Evolutionary conservation across 2,329 filamentous ascomycete genomes (phyloP), one percentile per base, ranked within the genome.

Genomic region (Fusarium protoensiforme): DNA sequence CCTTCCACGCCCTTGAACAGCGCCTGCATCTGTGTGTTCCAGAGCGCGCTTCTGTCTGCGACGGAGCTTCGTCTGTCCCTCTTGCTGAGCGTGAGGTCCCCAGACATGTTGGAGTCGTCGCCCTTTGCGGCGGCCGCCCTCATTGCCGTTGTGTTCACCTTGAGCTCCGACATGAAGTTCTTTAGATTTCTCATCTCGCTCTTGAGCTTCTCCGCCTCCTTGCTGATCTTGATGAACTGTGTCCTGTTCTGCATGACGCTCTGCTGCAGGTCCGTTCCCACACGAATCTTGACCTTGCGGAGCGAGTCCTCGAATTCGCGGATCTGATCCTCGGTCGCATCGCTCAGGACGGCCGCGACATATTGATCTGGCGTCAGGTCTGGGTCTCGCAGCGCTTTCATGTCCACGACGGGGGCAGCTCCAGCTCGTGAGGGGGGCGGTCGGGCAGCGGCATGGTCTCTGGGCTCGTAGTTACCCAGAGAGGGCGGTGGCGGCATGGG

Each of bases 191-290:
- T 91, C 96, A 99, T 98, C 82, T 99, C 96, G 64, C 91, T 91
- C 84, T 98, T 98, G 66, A 99, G 90, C 85, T 98, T 98, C 83
- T 99, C 96, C 2, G 97, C 96, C 84, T 99, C 96, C 83, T 98
- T 98, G 81, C 95, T 98, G 82, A 99, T 98, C 83, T 97, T 97
- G 87, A 99, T 98, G 80, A 99, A 99, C 79, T 98, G 96, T 0
- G 94, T 97, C 57, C 96, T 92, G 83, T 99, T 99, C 82, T 98
- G 95, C 83, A 97, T 96, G 59, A 99, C 93, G 83, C 95, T 98
- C 80, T 97, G 94, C 82, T 98, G 96, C 24, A 99, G 87, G 77
- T 98, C 95, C 57, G 91, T 88, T 7, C 93, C 92, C 10, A 94
- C 95, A 64, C 93, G 90, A 74, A 89, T 89, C 82, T 96, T 96